Evolutionary conservation across 2,329 filamentous ascomycete species (phyloP).

Genomic region (Fusarium scirpi): DNA sequence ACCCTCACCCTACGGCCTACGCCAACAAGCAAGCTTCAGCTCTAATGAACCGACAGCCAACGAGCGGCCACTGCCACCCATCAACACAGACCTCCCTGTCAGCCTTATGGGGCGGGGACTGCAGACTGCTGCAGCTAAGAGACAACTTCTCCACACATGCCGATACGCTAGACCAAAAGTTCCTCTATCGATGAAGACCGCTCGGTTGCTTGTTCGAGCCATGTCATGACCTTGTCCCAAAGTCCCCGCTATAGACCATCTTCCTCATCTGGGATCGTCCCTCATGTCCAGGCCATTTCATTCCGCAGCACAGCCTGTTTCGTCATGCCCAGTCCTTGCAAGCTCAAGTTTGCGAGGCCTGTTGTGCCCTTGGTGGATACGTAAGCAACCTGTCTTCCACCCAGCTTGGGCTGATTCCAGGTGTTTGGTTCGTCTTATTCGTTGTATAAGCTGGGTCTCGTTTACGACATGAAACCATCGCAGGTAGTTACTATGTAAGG

Average conservation of each 20-base stretch:
- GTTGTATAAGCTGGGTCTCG: constrained; percentile 32
- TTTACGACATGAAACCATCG: constrained; percentile 41
- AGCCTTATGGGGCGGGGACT: constrained; percentile 46
- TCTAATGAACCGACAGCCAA: constrained; percentile 26
- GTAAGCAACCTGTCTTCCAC: constrained; percentile 38
- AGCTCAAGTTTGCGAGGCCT: neutral
- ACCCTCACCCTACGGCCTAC: neutral
- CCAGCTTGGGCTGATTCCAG: constrained; percentile 23
- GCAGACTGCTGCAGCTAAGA: constrained; percentile 28
- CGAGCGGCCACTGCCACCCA: constrained; percentile 20
- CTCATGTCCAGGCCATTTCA: constrained; percentile 14
- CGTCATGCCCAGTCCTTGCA: constrained; percentile 35
- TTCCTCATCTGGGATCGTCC: neutral
- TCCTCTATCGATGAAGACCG: constrained; percentile 17
- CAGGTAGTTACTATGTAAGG: constrained; percentile 35
- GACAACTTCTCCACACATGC: constrained; percentile 37
- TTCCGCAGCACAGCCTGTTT: constrained; percentile 21
- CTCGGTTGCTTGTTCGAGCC: constrained; percentile 21
- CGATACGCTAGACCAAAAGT: constrained; percentile 43
- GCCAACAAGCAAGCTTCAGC: constrained; percentile 22
- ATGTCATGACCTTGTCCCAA: constrained; percentile 11
- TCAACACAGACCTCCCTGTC: constrained; percentile 37
- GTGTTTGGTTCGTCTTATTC: constrained; percentile 37
- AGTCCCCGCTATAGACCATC: constrained; percentile 16
- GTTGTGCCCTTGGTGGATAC: constrained; percentile 38